Conservation (phyloP, 768 basidiomycete species). For the Clitopilus hobsonii region DNA sequence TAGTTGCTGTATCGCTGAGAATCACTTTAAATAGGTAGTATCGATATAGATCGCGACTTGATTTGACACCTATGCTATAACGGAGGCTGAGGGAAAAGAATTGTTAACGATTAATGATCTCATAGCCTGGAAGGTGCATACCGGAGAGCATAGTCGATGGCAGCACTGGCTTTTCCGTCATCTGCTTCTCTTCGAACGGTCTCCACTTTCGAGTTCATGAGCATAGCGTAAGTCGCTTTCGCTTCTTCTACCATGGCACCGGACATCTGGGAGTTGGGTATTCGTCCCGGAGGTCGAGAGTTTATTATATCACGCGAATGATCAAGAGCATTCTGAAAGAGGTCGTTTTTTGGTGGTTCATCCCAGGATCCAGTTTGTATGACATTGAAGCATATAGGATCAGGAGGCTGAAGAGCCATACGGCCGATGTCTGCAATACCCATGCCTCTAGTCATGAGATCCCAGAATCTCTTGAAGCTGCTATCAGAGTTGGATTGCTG, state of each 20-base stretch:
- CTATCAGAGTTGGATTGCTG: conserved; percentile 1
- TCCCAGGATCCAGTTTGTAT: no score
- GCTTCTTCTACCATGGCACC: conserved; percentile 1
- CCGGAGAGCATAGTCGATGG: conserved; percentile 14
- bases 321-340: no score
- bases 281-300: no score
- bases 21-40: conserved; percentile 11
- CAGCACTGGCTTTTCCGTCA: conserved; percentile 9
- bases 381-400: no score
- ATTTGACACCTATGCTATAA: conserved; percentile 9
- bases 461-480: conserved; percentile 8
- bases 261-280: not conserved
- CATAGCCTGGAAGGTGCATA: not conserved
- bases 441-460: not conserved
- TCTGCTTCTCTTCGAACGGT: conserved; percentile 10
- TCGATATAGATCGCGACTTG: conserved; percentile 8
- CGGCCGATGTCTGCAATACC: no score
- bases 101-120: not conserved
- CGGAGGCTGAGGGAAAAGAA: conserved; percentile 2
- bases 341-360: no score
- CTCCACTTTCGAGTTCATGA: conserved; percentile 3
- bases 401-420: no score
- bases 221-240: not conserved
- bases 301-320: no score
- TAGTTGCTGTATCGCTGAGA: conserved; percentile 4